Evolutionary conservation across 805 yeast species (phyloP).

Genomic region (Yarrowia hollandica): DNA sequence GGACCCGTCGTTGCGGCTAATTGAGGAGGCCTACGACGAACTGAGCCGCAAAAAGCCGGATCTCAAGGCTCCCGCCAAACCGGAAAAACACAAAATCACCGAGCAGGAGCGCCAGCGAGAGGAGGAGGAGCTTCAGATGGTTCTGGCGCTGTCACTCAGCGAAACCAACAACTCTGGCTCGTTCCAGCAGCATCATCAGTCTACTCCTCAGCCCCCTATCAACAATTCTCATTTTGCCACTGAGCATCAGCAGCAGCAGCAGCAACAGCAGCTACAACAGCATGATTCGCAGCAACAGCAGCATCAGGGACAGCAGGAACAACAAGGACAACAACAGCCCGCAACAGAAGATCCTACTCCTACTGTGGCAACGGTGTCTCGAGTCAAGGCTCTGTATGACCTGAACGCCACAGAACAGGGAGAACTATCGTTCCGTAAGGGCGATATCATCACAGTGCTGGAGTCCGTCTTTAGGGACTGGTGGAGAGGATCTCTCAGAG

Average conservation of each 20-base stretch:
- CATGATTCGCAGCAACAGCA: conserved; percentile 36
- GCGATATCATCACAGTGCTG: conserved; percentile 82
- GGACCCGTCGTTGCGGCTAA: conserved; percentile 76
- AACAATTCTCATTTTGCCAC: conserved; percentile 2
- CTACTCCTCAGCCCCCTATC: not conserved
- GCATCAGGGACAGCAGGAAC: conserved; percentile 29
- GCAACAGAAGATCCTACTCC: conserved; percentile 29
- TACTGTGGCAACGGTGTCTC: conserved; percentile 48
- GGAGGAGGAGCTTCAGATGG: conserved; percentile 78
- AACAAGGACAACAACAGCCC: conserved; percentile 23
- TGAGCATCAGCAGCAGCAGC: not conserved
- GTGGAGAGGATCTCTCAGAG: conserved; percentile 89
- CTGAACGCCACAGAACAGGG: conserved; percentile 76
- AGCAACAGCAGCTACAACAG: conserved; percentile 23
- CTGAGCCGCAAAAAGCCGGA: conserved; percentile 49
- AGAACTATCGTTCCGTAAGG: conserved; percentile 81
- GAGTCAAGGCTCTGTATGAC: conserved; percentile 85
- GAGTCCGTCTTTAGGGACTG: conserved; percentile 90
- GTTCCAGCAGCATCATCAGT: conserved; percentile 13
- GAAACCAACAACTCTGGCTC: conserved; percentile 46
- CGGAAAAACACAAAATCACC: conserved; percentile 54
- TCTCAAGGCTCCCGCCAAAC: conserved; percentile 53
- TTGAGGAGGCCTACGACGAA: conserved; percentile 59
- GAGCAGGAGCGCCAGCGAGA: conserved; percentile 55
- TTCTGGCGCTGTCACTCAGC: conserved; percentile 67